Base-by-base conservation (phyloP, 2,329 filamentous ascomycete genomes). In the Fusarium sublunatum region DNA sequence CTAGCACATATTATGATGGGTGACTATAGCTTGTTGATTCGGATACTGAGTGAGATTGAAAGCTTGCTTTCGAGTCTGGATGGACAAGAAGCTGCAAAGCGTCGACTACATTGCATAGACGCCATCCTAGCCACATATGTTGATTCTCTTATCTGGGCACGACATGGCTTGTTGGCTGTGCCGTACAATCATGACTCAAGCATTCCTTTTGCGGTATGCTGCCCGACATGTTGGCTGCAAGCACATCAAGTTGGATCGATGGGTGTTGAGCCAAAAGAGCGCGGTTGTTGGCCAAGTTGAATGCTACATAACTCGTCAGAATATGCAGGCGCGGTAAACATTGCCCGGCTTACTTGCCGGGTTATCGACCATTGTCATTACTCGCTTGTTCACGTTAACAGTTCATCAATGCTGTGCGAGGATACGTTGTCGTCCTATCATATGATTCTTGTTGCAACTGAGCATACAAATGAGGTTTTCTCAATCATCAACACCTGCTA, bases 21-120 rank as follows among this genome's bases (percentile, higher is more conserved):
- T 22, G 24, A 8, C 26, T 5, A 22, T 11, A 28, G n/a, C 13
- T 29, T 11, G 29, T 11, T 10, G 13, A 36, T 13, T 25, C 28
- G 7, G 13, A 19, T 19, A 19, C 19, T 25, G 36, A 26, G 19
- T 34, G 28, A 31, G 7, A 19, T 19, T 31, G 22, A 44, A 52
- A 45, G 19, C 25, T 28, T 25, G 22, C 34, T 64, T 32, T 36
- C 34, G 9, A 40, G 26, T 11, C 34, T 43, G 48, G 26, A 38
- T n/a, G 24, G 15, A 44, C 48, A 47, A 26, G 38, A 11, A 28
- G 40, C 15, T 24, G 40, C 31, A 25, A 43, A 53, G 52, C 49
- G 46, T 36, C 56, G n/a, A 57, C 39, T 62, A 64, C 56, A 70
- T 47, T 68, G 51, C 67, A 65, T 71, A 71, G 53, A 61, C 69